Evolutionary conservation across 2,329 filamentous ascomycete species (phyloP).

Genomic region (Xylariaceae sp.): DNA sequence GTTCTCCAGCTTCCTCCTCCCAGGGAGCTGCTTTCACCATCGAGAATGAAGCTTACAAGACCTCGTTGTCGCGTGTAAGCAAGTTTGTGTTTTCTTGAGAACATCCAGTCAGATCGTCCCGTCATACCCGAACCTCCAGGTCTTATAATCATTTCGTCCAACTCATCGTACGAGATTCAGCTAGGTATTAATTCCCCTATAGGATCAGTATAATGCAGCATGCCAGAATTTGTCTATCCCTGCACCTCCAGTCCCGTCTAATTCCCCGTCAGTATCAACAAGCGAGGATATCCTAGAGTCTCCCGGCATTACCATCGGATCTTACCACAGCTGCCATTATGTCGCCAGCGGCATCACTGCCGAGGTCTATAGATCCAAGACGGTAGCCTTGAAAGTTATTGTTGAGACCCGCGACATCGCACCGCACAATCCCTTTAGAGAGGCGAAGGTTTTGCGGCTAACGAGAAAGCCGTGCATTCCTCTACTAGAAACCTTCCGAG

Average conservation of each 20-base stretch:
- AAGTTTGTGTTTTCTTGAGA: neutral
- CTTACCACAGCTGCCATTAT: slow-evolving; percentile 56
- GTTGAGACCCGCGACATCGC: slow-evolving; percentile 70
- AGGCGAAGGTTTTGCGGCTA: slow-evolving; percentile 71
- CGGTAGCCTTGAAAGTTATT: slow-evolving; percentile 81
- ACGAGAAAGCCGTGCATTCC: slow-evolving; percentile 63
- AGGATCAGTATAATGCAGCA: slow-evolving; percentile 62
- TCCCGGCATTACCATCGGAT: slow-evolving; percentile 53
- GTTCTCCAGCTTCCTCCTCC: slow-evolving; percentile 24
- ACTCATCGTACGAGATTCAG: neutral
- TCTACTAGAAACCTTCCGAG: slow-evolving; percentile 73
- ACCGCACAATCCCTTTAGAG: slow-evolving; percentile 81
- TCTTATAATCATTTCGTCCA: neutral
- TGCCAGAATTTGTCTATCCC: slow-evolving; percentile 39
- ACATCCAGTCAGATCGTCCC: no score
- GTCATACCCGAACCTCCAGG: neutral
- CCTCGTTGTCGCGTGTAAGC: slow-evolving; percentile 60
- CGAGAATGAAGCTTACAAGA: slow-evolving; percentile 67
- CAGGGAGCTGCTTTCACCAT: slow-evolving; percentile 59
- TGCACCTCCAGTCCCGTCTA: slow-evolving; percentile 28
- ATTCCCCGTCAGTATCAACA: slow-evolving; percentile 16
- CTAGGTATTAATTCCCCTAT: slow-evolving; percentile 11
- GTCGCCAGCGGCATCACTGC: slow-evolving; percentile 76
- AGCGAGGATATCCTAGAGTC: slow-evolving; percentile 18
- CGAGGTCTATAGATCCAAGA: slow-evolving; percentile 72